Evolutionary conservation across 352 stramenopile genomes (phyloP).

Genomic region (Globisporangium okanoganense): DNA sequence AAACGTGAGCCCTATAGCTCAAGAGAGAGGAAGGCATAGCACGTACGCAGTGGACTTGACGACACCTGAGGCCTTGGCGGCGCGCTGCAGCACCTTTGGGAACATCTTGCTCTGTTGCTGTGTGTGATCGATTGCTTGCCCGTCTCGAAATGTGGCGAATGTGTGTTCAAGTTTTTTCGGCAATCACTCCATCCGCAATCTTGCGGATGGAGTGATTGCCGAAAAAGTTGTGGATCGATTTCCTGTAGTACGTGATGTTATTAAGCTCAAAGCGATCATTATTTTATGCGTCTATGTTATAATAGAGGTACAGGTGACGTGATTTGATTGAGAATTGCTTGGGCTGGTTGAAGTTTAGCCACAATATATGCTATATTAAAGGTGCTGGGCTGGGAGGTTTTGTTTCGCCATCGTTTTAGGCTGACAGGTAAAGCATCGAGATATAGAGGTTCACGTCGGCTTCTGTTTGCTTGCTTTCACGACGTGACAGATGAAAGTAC

Average conservation of each 20-base stretch:
- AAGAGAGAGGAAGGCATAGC: neutral
- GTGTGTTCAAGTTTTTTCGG: neutral
- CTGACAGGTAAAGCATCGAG: neutral
- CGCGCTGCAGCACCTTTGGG: slow-evolving; percentile 16
- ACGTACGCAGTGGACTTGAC: slow-evolving; percentile 14
- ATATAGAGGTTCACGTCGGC: slow-evolving; percentile 1
- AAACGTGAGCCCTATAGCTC: neutral
- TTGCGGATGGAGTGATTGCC: no score
- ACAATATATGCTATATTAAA: neutral
- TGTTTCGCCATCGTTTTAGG: slow-evolving; percentile 4
- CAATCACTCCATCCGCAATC: no score
- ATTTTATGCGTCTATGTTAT: neutral
- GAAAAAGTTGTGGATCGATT: neutral
- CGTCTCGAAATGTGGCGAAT: neutral
- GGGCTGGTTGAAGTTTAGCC: neutral
- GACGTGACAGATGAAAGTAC: neutral
- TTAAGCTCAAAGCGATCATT: neutral
- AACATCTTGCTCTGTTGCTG: slow-evolving; percentile 5
- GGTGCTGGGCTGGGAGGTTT: neutral
- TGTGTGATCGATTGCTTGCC: neutral
- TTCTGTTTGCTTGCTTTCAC: slow-evolving; percentile 1
- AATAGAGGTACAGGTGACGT: neutral
- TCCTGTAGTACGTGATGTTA: neutral
- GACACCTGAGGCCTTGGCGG: slow-evolving; percentile 7
- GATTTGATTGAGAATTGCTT: neutral